Evolutionary conservation across 192 early-diverging fungal genomes (phyloP), one percentile per base, ranked within the genome.

Genomic region (Geranomyces michiganensis): DNA sequence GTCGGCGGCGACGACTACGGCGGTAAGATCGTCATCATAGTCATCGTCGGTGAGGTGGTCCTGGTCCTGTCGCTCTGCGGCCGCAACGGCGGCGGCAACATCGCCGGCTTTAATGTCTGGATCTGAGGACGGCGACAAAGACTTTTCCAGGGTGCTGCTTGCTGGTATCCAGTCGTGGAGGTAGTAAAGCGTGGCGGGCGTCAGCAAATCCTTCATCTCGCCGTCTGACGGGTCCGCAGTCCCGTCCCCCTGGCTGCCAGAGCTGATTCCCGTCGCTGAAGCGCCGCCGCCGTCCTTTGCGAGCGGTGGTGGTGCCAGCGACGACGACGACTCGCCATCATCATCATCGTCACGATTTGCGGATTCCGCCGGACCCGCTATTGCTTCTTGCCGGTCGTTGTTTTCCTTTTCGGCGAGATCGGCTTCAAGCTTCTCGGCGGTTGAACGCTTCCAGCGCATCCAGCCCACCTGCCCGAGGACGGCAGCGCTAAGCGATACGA

Each of bases 181-280:
- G 68, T 70, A 70, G 27, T 61, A 70, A 6, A 70, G 58, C 7
- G 59, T 70, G 30, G 68, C 68, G 43, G 68, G 68, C 22, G 68
- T 70, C 56, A 70, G 19, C 17, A 70, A 41, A 6, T 48, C 68
- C 46, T 70, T 70, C 56, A 70, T 36, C 12, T 70, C 68, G 21
- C 68, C 68, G 13, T 61, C 36, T 21, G 43, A 22, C 17, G 32
- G 10, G 13, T 27, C n/a, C 6, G 68, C 58, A 30, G 51, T 32
- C 6, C 58, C 68, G n/a, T 61, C 56, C 24, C 58, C 31, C 22
- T 19, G 58, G 58, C 58, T 17, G 19, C 58, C 31, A 3, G 27
- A 60, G 17, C 58, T 26, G 19, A 19, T 24, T 7, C 27, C 58
- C 4, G 58, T 60, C 6, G 58, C 31, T 19, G 58, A 19, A 7